Conservation (phyloP, 148 eudicot genomes). For the Vaccinium darrowii region DNA sequence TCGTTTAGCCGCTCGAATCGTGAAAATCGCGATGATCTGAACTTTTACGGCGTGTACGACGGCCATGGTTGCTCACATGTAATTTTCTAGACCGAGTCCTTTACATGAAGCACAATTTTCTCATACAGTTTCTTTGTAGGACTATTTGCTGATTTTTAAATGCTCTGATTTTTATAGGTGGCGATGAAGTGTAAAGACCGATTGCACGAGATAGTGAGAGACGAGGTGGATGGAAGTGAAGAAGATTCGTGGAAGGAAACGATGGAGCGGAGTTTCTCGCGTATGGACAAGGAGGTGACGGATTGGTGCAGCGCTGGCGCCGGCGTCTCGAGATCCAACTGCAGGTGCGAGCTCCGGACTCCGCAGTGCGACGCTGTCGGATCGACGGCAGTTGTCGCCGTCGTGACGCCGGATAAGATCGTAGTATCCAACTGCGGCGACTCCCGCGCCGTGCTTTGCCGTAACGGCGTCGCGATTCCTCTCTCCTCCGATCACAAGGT, state of each 20-base stretch:
- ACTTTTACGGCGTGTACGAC: constrained; percentile 57
- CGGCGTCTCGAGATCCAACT: constrained; percentile 13
- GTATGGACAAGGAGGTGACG: constrained; percentile 39
- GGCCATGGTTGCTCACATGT: constrained; percentile 64
- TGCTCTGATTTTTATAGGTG: constrained; percentile 31
- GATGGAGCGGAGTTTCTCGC: constrained; percentile 34
- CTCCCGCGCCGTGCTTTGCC: constrained; percentile 74
- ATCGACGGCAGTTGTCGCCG: constrained; percentile 48
- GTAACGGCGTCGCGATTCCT: constrained; percentile 60
- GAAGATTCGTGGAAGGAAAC: constrained; percentile 22
- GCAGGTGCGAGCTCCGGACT: constrained; percentile 46
- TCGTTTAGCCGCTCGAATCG: constrained; percentile 24
- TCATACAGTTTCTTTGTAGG: neutral
- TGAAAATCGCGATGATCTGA: constrained; percentile 19
- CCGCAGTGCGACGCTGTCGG: constrained; percentile 54
- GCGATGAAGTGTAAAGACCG: constrained; percentile 56
- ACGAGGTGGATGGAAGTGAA: constrained; percentile 21
- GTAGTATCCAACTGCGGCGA: constrained; percentile 80
- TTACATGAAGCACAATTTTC: neutral
- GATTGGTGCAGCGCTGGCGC: constrained; percentile 36
- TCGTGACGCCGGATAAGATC: constrained; percentile 53
- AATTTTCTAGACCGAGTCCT: neutral
- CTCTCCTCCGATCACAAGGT: constrained; percentile 81
- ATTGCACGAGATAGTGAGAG: constrained; percentile 43
- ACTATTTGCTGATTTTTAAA: neutral